phyloP scores from a whole-genome alignment of 345 rosid species.

The Passiflora organensis region DNA sequence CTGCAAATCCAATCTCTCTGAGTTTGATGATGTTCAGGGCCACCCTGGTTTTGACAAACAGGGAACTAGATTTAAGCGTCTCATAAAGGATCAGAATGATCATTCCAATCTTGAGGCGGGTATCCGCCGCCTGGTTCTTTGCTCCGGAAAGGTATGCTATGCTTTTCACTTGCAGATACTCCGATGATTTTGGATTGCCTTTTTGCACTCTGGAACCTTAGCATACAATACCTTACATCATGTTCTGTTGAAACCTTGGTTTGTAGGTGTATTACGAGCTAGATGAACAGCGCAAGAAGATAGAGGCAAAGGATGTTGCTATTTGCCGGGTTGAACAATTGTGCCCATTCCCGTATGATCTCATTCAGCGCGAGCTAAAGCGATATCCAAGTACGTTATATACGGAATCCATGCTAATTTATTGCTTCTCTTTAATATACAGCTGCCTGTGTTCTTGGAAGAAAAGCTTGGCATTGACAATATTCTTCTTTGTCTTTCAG shows the following conservation, averaged over 20 bases:
- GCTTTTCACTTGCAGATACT: neutral
- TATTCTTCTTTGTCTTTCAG: slow-evolving; percentile 12
- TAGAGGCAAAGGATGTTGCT: slow-evolving; percentile 49
- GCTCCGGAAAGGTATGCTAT: slow-evolving; percentile 76
- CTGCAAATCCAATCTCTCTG: slow-evolving; percentile 88
- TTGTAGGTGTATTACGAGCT: slow-evolving; percentile 47
- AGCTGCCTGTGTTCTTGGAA: too few relatives aligned
- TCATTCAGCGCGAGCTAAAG: slow-evolving; percentile 69
- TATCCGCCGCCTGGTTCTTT: slow-evolving; percentile 77
- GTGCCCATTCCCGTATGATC: slow-evolving; percentile 79
- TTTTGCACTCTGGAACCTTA: neutral
- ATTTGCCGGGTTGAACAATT: slow-evolving; percentile 81
- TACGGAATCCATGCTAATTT: too few relatives aligned
- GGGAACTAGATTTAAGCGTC: slow-evolving; percentile 89
- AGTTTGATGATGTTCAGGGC: slow-evolving; percentile 93
- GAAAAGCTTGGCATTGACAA: neutral
- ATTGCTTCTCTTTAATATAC: too few relatives aligned
- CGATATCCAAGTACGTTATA: slow-evolving; percentile 58
- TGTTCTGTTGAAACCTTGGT: neutral
- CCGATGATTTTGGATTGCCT: neutral
- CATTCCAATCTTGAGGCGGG: slow-evolving; percentile 83
- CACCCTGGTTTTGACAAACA: slow-evolving; percentile 96
- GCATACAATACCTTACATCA: neutral
- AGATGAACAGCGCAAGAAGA: slow-evolving; percentile 57
- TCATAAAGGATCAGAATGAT: slow-evolving; percentile 77